A percentile compares a stretch with the other conserved stretches of the same genome.
phyloP scores from a whole-genome alignment of 495 filamentous ascomycete species.

The Penicillium samsonianum region DNA sequence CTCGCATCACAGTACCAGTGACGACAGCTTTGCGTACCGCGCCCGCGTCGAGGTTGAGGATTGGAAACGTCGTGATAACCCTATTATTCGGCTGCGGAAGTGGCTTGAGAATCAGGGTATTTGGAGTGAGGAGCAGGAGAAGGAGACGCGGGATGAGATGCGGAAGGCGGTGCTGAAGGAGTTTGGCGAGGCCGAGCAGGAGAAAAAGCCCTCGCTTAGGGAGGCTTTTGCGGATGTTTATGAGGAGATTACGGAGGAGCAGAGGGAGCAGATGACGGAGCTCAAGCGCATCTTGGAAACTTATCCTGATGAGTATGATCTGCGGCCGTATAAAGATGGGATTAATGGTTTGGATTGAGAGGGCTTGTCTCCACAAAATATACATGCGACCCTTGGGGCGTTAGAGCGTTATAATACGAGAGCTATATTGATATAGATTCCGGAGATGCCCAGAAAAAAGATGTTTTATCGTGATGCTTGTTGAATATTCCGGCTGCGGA shows the following conservation, averaged over 20 bases:
- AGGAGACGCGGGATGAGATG: slow-evolving; percentile 64
- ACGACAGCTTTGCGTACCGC: slow-evolving; percentile 96
- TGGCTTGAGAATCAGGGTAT: slow-evolving; percentile 79
- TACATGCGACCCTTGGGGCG: background rate
- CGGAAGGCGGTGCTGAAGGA: slow-evolving; percentile 78
- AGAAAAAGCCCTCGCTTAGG: slow-evolving; percentile 80
- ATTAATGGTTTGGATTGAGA: slow-evolving; percentile 57
- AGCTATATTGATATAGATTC: background rate
- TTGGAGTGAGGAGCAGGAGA: slow-evolving; percentile 85
- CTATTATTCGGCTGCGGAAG: slow-evolving; percentile 86
- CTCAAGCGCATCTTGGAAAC: slow-evolving; percentile 73
- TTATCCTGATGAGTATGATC: slow-evolving; percentile 93
- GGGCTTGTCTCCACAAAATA: background rate
- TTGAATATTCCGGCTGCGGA: background rate
- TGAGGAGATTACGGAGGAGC: slow-evolving; percentile 81
- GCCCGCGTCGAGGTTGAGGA: slow-evolving; percentile 94
- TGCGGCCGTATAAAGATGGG: slow-evolving; percentile 75
- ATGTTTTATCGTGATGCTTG: background rate
- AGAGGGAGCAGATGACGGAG: slow-evolving; percentile 74
- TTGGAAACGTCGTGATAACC: slow-evolving; percentile 96
- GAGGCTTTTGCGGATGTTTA: slow-evolving; percentile 86
- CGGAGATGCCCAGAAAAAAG: background rate
- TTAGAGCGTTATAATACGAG: background rate
- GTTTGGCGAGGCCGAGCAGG: slow-evolving; percentile 82
- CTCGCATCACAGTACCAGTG: slow-evolving; percentile 94